Conservation (phyloP, 2,329 filamentous ascomycete species). For the Endoconidiophora polonica region DNA sequence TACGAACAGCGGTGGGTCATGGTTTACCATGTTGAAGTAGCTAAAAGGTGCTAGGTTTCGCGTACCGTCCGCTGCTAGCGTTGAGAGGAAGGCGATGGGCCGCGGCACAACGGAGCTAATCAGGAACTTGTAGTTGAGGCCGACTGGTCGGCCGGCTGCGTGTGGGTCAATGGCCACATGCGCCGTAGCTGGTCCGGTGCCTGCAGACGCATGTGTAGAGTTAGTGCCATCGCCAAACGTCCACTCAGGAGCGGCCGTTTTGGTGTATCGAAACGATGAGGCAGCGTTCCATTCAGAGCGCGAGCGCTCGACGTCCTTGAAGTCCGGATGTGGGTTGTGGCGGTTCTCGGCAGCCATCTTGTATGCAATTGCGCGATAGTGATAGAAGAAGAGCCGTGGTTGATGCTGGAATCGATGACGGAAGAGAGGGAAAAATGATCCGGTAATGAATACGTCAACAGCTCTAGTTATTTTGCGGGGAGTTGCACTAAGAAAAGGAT, state of each 20-base stretch:
- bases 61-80: constrained; percentile 45
- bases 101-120: constrained; percentile 71
- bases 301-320: constrained; percentile 52
- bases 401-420: background rate
- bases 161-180: constrained; percentile 75
- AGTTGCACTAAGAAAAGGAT: background rate
- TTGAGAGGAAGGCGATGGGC: constrained; percentile 53
- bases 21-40: constrained; percentile 69
- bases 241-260: constrained; percentile 51
- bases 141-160: constrained; percentile 45
- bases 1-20: constrained; percentile 74
- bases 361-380: constrained; percentile 14
- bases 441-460: too few species aligned
- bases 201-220: constrained; percentile 19
- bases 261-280: constrained; percentile 36
- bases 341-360: constrained; percentile 19
- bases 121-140: constrained; percentile 80
- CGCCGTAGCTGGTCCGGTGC: constrained; percentile 21
- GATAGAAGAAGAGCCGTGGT: constrained; percentile 9
- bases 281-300: constrained; percentile 42
- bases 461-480: background rate
- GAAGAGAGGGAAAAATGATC: background rate
- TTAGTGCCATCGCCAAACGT: constrained; percentile 49
- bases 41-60: constrained; percentile 73
- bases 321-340: constrained; percentile 57